phyloP scores from a whole-genome alignment of 345 rosid genomes.

The Populus ilicifolia region DNA sequence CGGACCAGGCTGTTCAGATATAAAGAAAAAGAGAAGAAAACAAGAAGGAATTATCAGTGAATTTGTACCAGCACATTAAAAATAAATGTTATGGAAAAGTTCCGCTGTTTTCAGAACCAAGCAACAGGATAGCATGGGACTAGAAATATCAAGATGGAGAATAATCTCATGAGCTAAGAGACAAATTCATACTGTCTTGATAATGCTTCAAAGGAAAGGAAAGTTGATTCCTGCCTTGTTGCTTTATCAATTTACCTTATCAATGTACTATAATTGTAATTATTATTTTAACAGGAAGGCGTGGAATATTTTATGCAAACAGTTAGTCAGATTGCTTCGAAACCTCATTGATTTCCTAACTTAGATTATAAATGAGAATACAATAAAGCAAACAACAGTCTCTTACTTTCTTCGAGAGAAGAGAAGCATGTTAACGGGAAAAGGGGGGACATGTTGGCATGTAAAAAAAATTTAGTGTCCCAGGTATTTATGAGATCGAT shows the following conservation, averaged over 20 bases:
- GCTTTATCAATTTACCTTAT: not conserved
- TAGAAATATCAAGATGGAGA: not conserved
- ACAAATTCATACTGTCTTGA: not conserved
- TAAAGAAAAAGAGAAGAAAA: not conserved
- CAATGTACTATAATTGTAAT: not conserved
- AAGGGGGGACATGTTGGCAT: not conserved
- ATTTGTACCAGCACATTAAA: not conserved
- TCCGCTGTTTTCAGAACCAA: not conserved
- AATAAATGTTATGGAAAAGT: not conserved
- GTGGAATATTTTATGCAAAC: not conserved
- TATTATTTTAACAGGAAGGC: not conserved
- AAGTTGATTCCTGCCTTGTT: not conserved
- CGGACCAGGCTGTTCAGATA: slow-evolving; percentile 95
- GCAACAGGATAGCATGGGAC: not conserved
- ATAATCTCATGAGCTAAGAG: not conserved
- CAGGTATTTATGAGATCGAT: not conserved
- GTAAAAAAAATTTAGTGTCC: slow-evolving; percentile 4
- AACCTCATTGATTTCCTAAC: not conserved
- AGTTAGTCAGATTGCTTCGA: not conserved
- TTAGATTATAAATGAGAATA: not conserved
- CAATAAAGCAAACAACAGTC: not conserved
- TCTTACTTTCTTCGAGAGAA: not conserved
- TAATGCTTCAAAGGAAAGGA: not conserved
- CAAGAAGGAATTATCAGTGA: not conserved
- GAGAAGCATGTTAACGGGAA: not conserved